Conservation (phyloP, 2,329 filamentous ascomycete genomes). For the Fusarium veterinarium region DNA sequence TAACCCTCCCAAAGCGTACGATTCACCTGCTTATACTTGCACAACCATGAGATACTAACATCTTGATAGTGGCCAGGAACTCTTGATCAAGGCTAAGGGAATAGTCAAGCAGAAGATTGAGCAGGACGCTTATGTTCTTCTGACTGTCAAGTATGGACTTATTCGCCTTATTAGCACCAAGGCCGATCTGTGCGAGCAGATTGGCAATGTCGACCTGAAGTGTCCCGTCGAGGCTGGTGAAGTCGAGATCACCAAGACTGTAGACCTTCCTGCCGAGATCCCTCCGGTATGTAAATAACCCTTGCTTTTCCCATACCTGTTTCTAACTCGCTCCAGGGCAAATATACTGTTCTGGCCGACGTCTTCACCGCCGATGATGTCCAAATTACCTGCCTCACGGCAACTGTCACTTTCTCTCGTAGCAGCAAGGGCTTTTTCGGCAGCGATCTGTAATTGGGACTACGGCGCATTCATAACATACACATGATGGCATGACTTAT, state of each 20-base stretch:
- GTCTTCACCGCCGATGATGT: conserved; percentile 79
- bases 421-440: conserved; percentile 53
- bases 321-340: conserved; percentile 70
- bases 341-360: conserved; percentile 89
- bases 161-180: conserved; percentile 87
- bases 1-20: conserved; percentile 89
- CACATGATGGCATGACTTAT: conserved; percentile 22
- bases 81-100: conserved; percentile 83
- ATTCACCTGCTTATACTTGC: conserved; percentile 42
- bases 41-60: conserved; percentile 38
- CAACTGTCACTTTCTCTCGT: conserved; percentile 71
- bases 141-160: conserved; percentile 93
- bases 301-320: conserved; percentile 30
- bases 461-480: conserved; percentile 19
- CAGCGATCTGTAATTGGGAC: conserved; percentile 54
- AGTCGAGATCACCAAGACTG: conserved; percentile 79
- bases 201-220: conserved; percentile 86
- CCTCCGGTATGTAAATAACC: conserved; percentile 77
- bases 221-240: conserved; percentile 89
- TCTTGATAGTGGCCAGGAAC: conserved; percentile 73
- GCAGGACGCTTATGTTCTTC: conserved; percentile 81
- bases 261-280: conserved; percentile 87
- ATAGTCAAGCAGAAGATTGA: conserved; percentile 78
- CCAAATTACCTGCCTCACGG: conserved; percentile 88
- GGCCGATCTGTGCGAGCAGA: conserved; percentile 88